Base-by-base conservation (phyloP, 192 early-diverging fungal species). In the Linnemannia hyalina region DNA sequence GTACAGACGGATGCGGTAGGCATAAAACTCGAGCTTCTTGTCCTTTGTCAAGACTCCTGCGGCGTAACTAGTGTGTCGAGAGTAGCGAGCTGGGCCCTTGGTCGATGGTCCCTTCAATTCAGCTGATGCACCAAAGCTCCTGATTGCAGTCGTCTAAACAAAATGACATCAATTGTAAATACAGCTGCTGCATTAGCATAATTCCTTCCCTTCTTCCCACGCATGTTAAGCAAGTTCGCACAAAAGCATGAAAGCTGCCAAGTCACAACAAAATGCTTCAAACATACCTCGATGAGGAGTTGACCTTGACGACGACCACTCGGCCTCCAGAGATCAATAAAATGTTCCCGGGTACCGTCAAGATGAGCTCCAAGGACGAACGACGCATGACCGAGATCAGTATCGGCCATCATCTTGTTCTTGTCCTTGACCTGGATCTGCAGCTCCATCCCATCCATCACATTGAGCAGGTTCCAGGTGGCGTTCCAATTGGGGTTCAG, bases 341-440 rank as follows among this genome's bases (percentile, higher is more conserved):
- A 15, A 78, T 78, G 77, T n/a, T 78, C 69, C 23, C n/a, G 69
- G 38, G 44, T 54, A 15, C 77, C 77, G 38, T 78, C 68, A 5
- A 78, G 41, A 22, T 78, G 11, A 2, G 55, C 26, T 13, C 77
- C 69, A 38, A 78, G 69, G 22, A 55, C 4, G 11, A 78, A 22
- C 4, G 68, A 71, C 11, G 65, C 65, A 10, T 22, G 35, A 16
- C 77, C 69, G 8, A 78, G 69, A 18, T 52, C 44, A 6, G 69
- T 71, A 47, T 78, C 77, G n/a, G 72, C 77, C 77, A 78, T 78
- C 77, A 78, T 78, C 36, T 78, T 78, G 69, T 78, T 78, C 77
- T 78, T 78, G 52, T 78, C 77, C 69, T 78, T 78, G 52, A 78
- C 40, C 15, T 71, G 40, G 9, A 78, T 78, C 41, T 55, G 46